Evolutionary conservation across 2,329 filamentous ascomycete species (phyloP), one percentile per base, ranked within the genome.

Genomic region (Sporothrix euskadiensis): DNA sequence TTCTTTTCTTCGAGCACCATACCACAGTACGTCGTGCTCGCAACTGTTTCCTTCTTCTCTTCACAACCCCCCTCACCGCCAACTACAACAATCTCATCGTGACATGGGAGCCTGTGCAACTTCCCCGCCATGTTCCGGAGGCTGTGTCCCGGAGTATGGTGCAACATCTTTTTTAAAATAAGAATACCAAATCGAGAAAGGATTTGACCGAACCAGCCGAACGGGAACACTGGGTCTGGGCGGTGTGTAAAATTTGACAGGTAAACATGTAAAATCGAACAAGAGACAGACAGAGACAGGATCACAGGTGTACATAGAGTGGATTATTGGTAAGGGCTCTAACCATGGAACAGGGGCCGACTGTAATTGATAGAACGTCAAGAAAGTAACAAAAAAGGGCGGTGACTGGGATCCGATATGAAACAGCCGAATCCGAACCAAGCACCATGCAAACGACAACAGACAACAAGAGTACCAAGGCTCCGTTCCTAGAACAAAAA

Each of bases 301-400:
- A 1, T 0, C n/a, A 56, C 30, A 52, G 47, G 47, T 16, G 12
- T 26, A 52, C 47, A 52, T 19, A 22, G 2, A n/a, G 61, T 30
- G 61, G 39, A 47, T 8, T 22, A 30, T 22, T 26, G 39, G n/a
- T 22, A 44, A 22, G 26, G 44, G 26, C 41, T 52, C 52, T n/a
- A n/a, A 52, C 65, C 65, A 52, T 52, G 26, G 65, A 47, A 68
- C 65, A 52, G 44, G 65, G 65, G 44, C n/a, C 26, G 22, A 47
- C 61, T 12, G 39, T 47, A 47, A 22, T 26, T 44, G 22, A 47
- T 66, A n/a, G 39, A 30, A 49, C 3, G 19, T 12, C 5, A 47
- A 44, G 57, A 63, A 9, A n/a, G 2, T 4, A 10, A 16, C 41
- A 63, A 4, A 44, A 63, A 63, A 54, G 16, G 19, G 47, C 19